Percentiles rank a stretch among this genome's conserved stretches.
Conservation (phyloP, 202 grass and related monocot species). For the Setaria italica region DNA sequence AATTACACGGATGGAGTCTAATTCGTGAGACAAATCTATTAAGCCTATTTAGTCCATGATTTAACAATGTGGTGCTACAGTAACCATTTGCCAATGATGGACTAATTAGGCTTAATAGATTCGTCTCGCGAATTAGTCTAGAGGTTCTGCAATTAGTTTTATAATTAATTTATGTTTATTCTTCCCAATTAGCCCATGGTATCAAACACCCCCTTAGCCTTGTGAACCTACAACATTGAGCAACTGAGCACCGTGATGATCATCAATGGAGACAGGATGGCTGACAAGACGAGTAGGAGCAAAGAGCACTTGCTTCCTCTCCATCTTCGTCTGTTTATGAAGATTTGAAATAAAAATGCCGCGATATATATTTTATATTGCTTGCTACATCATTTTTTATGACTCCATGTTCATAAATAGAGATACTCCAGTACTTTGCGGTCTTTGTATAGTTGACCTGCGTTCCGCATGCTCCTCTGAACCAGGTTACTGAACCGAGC, state of each 20-base stretch:
- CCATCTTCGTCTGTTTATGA: neutral
- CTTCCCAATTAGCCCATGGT: no score
- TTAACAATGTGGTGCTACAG: no score
- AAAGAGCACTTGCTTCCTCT: neutral
- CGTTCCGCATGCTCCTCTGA: neutral
- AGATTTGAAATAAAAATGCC: neutral
- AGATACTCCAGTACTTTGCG: neutral
- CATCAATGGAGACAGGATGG: neutral
- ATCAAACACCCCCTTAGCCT: neutral
- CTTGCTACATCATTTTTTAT: neutral
- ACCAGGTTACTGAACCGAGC: neutral
- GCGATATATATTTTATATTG: neutral
- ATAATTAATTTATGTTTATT: no score
- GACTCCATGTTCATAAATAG: no score
- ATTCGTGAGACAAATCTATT: no score
- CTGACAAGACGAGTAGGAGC: neutral
- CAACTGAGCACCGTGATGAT: neutral
- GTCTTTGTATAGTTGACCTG: neutral
- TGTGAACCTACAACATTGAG: conserved; percentile 22
- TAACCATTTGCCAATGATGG: no score
- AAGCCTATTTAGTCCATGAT: no score
- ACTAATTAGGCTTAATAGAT: no score
- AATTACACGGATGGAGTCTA: no score
- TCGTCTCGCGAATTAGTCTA: no score
- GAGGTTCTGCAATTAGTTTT: no score